Base-by-base conservation (phyloP, 164 flowering plant species). In the Tinospora cordifolia region DNA sequence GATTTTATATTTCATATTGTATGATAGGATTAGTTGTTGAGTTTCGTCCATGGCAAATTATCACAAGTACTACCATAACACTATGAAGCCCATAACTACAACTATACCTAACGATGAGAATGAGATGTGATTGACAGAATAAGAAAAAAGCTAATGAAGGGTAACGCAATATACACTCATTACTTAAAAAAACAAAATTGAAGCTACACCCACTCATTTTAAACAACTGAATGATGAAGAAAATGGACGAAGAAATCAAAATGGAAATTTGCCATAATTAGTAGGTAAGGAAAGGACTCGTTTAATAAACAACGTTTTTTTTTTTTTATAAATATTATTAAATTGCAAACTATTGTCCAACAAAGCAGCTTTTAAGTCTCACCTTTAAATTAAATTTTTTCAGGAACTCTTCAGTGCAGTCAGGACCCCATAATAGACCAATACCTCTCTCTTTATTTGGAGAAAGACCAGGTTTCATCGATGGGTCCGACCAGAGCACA, bases 401-500 rank as follows among this genome's bases (percentile, higher is more conserved):
- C 72, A 95, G 76, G 72, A 95, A 95, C 11, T 87, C 85, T 69
- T 92, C 90, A 9, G 99, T 95, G 82, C 99, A 92, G 72, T 95
- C 97, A 27, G 99, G 99, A 72, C 99, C 99, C 97, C 97, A 95
- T 49, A 92, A 75, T 5, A 94, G 80, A 46, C 99, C 99, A 73
- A 94, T 92, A 67, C 99, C 99, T 77, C 98, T 84, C 80, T 92
- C 99, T 36, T 54, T 84, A 77, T 95, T 95, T 62, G 90, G 96
- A 46, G 98, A 86, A 77, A 95, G 94, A 64, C 99, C 99, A 25
- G 86, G 86, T 9, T 39, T 84, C 87, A 82, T 87, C 34, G 99
- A 88, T 25, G 98, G 99, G 79, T 95, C 99, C 38, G 99, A 95
- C 99, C 99, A 95, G 39, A 95, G 74, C 25, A 95, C 91, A 76